A percentile compares a stretch with the other conserved stretches of the same genome.
Conservation (phyloP, 331 rosid genomes). For the Dryas integrifolia region DNA sequence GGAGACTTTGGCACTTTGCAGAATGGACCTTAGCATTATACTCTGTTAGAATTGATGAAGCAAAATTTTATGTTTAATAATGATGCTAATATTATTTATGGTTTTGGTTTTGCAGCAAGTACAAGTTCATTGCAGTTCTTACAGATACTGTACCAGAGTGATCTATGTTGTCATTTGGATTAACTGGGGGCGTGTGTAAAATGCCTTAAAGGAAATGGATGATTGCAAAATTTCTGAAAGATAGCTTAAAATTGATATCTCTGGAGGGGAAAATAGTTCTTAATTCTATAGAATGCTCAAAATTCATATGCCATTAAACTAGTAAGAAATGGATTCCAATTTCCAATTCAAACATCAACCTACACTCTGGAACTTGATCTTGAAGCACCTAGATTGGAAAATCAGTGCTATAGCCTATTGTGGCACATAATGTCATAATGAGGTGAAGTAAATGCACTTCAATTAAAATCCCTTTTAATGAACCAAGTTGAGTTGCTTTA, state of each 20-base stretch:
- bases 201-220: not conserved
- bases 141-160: no score
- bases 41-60: not conserved
- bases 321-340: not conserved
- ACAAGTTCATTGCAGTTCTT: no score
- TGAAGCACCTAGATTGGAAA: not conserved
- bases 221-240: not conserved
- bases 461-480: slow-evolving; percentile 10
- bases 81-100: no score
- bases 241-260: not conserved
- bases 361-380: not conserved
- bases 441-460: slow-evolving; percentile 15
- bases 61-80: not conserved
- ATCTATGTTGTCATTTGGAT: no score
- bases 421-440: slow-evolving; percentile 6
- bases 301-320: not conserved
- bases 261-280: no score
- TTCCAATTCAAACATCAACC: slow-evolving; percentile 2
- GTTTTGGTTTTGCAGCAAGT: no score
- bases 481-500: not conserved
- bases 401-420: not conserved
- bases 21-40: no score
- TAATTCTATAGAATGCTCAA: not conserved
- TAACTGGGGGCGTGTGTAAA: no score
- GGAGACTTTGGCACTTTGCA: no score